These are phyloP conservation scores for Kokia cookei DNA, from an alignment of 441 rosid species.

Conservation along the genomic window DNA sequence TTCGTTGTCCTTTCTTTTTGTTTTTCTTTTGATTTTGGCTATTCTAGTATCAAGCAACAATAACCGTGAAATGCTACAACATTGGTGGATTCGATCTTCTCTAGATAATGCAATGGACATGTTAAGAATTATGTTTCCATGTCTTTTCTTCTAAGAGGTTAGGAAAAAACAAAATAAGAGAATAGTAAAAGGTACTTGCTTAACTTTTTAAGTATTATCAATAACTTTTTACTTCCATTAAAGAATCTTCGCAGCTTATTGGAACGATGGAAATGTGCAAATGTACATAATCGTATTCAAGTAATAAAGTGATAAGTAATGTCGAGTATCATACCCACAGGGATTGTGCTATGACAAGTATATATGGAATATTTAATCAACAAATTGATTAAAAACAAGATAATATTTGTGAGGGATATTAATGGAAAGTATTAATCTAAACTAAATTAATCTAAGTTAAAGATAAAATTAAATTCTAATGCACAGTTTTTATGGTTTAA, in stretches of 20 bases:
- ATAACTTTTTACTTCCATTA: conserved; percentile 9
- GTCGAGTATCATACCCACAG: too few relatives aligned
- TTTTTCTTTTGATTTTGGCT: background rate
- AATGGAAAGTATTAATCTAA: too few relatives aligned
- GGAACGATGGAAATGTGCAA: too few relatives aligned
- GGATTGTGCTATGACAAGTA: too few relatives aligned
- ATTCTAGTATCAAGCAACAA: conserved; percentile 29
- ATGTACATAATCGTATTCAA: too few relatives aligned
- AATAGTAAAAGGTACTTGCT: conserved; percentile 25
- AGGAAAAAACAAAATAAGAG: conserved; percentile 28
- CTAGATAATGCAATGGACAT: conserved; percentile 21
- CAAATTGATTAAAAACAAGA: too few relatives aligned
- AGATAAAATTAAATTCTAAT: too few relatives aligned
- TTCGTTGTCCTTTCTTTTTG: background rate
- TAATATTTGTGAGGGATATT: too few relatives aligned
- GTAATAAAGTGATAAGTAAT: too few relatives aligned
- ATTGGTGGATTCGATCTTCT: conserved; percentile 26
- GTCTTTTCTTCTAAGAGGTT: conserved; percentile 28
- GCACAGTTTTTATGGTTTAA: too few relatives aligned
- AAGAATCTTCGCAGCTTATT: background rate
- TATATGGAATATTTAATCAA: too few relatives aligned
- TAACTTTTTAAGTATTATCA: conserved; percentile 7
- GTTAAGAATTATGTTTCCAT: conserved; percentile 31
- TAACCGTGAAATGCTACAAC: conserved; percentile 23
- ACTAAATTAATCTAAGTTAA: too few relatives aligned